Evolutionary conservation across 1,284 basidiomycete genomes (phyloP), one percentile per base, ranked within the genome.

Genomic region (Moesziomyces sp.): DNA sequence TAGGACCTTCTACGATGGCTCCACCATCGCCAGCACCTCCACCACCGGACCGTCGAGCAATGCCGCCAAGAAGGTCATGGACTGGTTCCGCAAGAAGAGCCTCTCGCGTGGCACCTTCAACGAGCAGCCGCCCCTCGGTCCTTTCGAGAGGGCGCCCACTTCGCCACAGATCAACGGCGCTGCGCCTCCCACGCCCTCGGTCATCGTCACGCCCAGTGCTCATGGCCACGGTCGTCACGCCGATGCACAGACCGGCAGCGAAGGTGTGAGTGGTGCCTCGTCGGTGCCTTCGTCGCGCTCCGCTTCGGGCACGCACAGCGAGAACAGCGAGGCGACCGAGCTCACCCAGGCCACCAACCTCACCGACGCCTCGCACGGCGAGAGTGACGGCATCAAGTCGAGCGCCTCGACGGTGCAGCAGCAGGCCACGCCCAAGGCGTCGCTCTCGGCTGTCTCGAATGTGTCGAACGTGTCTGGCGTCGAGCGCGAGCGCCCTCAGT

Each of bases 31-130:
- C 16, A 75, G 71, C 65, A 54, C 54, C 21, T 79, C 79, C 23
- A 80, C 78, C 4, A 66, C 76, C 13, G 79, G 79, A 1, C 74
- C 85, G 0, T 87, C 87, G 19, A 86, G 86, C 35, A 86, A 85
- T 52, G 87, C 88, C 28, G 88, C 88, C 26, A 88, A 88, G 83
- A 86, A 87, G 55, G 88, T 89, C 62, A 89, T 89, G 88, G 88
- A 88, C 75, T 89, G 88, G 88, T 89, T 89, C 86, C 81, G 88
- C 35, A 86, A 87, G 66, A 88, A 87, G 81, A 87, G 86, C 33
- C 80, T 87, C 5, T 86, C 85, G 26, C 85, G 85, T 58, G 74
- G 78, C 33, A 58, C 54, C 3, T 77, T 79, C 53, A 67, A 62
- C 54, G 79, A 81, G 48, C 76, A 78, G 64, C 76, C 78, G 11